These are phyloP conservation scores for Physcomitrium patens DNA, from an alignment of 225 moss, liverwort and hornwort species.

Conservation along the genomic window DNA sequence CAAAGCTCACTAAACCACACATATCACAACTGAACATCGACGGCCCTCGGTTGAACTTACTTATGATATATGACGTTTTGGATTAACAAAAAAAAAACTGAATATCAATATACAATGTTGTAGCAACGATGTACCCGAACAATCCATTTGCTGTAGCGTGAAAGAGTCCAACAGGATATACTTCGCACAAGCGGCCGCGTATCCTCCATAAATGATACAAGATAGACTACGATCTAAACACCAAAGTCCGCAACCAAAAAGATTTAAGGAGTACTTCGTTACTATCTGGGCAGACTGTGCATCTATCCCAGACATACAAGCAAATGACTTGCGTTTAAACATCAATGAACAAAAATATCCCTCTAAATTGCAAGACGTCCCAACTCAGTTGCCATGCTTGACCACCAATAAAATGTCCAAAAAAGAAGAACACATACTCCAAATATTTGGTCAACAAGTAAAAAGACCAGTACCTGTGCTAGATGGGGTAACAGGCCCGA, in stretches of 20 bases:
- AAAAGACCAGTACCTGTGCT: constrained; percentile 56
- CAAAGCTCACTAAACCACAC: too few species aligned
- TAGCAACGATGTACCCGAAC: constrained; percentile 4
- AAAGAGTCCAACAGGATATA: too few species aligned
- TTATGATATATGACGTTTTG: too few species aligned
- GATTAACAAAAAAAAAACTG: neutral
- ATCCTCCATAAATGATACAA: too few species aligned
- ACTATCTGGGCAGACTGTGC: constrained; percentile 7
- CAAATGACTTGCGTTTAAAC: neutral
- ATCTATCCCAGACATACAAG: neutral
- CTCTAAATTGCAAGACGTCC: constrained; percentile 10
- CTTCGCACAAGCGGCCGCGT: too few species aligned
- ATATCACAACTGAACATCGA: constrained; percentile 8
- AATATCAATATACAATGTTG: constrained; percentile 10
- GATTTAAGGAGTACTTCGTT: constrained; percentile 7
- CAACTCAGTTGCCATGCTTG: neutral
- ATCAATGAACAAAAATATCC: neutral
- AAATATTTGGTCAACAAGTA: constrained; percentile 1
- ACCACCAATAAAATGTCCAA: constrained; percentile 14
- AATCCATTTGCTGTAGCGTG: too few species aligned
- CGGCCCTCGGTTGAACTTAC: too few species aligned
- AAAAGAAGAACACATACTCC: constrained; percentile 21
- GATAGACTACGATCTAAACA: too few species aligned
- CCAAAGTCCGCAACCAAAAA: constrained; percentile 17
- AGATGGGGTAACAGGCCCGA: constrained; percentile 92